Evolutionary conservation across 2,329 filamentous ascomycete genomes (phyloP).

Genomic region (Monosporascus sp.): DNA sequence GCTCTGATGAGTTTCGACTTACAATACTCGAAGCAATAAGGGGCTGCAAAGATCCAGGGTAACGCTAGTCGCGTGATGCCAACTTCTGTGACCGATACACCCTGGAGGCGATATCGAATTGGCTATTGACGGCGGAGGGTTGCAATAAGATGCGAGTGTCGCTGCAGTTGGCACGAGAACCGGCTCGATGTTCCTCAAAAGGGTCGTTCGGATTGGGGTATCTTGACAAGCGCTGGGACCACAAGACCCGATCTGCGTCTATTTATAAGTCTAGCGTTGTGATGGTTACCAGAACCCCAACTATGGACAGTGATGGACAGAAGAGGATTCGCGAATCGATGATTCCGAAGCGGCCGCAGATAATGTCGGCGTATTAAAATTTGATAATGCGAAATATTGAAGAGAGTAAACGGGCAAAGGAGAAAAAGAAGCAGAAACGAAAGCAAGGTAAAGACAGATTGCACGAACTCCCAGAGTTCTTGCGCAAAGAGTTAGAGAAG

Average conservation of each 20-base stretch:
- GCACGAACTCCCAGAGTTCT: slow-evolving; percentile 45
- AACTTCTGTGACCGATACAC: not conserved
- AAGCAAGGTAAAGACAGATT: slow-evolving; percentile 22
- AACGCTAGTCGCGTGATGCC: not conserved
- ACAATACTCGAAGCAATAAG: not conserved
- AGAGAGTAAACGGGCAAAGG: slow-evolving; percentile 3
- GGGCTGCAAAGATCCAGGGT: too few relatives aligned
- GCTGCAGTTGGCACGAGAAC: slow-evolving; percentile 13
- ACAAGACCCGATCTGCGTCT: not conserved
- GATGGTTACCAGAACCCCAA: not conserved
- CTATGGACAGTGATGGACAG: not conserved
- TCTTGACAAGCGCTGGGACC: slow-evolving; percentile 2
- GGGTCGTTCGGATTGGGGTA: slow-evolving; percentile 1
- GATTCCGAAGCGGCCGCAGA: not conserved
- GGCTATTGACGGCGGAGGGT: slow-evolving; percentile 1
- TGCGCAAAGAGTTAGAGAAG: slow-evolving; percentile 20
- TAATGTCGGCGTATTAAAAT: not conserved
- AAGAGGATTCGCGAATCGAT: not conserved
- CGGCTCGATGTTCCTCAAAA: slow-evolving; percentile 6
- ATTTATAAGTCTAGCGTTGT: not conserved
- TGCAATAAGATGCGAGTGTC: slow-evolving; percentile 8
- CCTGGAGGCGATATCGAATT: slow-evolving; percentile 1
- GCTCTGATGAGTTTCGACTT: not conserved
- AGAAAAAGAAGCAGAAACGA: slow-evolving; percentile 15
- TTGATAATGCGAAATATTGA: not conserved